A percentile compares a stretch with the other conserved stretches of the same genome.
Evolutionary conservation across 805 yeast genomes (phyloP).

Genomic region (Metschnikowia gelsemii): DNA sequence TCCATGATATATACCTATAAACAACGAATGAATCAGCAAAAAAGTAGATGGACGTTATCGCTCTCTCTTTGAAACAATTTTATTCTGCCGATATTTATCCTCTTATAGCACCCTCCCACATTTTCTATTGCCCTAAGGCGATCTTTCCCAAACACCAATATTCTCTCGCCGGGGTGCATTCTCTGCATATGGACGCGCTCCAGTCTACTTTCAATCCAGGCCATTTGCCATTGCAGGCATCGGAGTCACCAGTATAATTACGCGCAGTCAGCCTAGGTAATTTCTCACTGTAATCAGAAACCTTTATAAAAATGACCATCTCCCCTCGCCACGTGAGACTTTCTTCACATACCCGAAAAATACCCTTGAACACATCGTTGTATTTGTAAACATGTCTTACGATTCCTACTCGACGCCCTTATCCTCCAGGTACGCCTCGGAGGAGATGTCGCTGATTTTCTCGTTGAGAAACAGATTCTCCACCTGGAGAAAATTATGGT

Average conservation of each 20-base stretch:
- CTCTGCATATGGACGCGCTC: too few relatives aligned
- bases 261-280: constrained; percentile 10
- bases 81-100: too few relatives aligned
- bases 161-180: too few relatives aligned
- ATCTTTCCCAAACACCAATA: too few relatives aligned
- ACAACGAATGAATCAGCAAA: too few relatives aligned
- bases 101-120: too few relatives aligned
- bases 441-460: constrained; percentile 93
- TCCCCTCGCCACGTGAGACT: background rate
- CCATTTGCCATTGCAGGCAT: constrained; percentile 8
- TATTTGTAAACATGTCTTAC: constrained; percentile 31
- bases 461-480: constrained; percentile 92
- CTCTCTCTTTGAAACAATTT: too few relatives aligned
- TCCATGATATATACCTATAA: too few relatives aligned
- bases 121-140: too few relatives aligned
- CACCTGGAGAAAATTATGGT: constrained; percentile 98
- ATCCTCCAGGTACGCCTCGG: constrained; percentile 95
- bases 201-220: too few relatives aligned
- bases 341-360: background rate
- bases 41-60: too few relatives aligned
- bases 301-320: background rate
- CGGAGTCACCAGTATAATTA: constrained; percentile 10
- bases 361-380: background rate
- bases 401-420: constrained; percentile 91
- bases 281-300: constrained; percentile 2